phyloP scores from a whole-genome alignment of 1,139 yeast species.

The Saccharomyces hybrid region DNA sequence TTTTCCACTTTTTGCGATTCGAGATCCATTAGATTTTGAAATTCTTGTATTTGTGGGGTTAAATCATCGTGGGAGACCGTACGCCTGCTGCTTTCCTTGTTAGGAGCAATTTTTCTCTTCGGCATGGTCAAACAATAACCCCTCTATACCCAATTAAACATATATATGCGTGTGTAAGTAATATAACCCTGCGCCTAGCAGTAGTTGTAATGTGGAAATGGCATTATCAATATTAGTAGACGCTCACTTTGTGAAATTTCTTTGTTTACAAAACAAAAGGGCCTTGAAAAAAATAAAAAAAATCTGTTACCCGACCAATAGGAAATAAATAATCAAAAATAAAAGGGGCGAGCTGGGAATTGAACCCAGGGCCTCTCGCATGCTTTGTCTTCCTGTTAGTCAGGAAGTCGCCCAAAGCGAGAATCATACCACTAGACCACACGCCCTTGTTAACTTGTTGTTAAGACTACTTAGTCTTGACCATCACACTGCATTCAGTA shows the following conservation, averaged over 20 bases:
- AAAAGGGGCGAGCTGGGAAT: constrained; percentile 29
- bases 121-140: neutral
- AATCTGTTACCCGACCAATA: neutral
- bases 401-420: constrained; percentile 6
- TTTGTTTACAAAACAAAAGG: neutral
- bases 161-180: neutral
- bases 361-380: constrained; percentile 21
- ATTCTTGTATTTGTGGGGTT: constrained; percentile 20
- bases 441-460: constrained; percentile 4
- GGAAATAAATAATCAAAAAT: neutral
- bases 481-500: too few relatives aligned
- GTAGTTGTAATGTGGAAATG: neutral
- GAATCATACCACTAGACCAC: constrained; percentile 9
- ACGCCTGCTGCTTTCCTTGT: neutral
- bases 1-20: constrained; percentile 16
- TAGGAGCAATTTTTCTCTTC: neutral
- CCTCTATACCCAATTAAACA: neutral
- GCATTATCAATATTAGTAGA: neutral
- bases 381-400: constrained; percentile 3
- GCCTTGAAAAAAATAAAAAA: neutral
- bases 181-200: neutral
- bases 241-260: neutral
- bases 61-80: neutral
- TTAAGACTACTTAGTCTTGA: too few relatives aligned
- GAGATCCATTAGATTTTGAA: constrained; percentile 20